phyloP scores from a whole-genome alignment of 257 asterid genomes.

The Jasminum sambac region DNA sequence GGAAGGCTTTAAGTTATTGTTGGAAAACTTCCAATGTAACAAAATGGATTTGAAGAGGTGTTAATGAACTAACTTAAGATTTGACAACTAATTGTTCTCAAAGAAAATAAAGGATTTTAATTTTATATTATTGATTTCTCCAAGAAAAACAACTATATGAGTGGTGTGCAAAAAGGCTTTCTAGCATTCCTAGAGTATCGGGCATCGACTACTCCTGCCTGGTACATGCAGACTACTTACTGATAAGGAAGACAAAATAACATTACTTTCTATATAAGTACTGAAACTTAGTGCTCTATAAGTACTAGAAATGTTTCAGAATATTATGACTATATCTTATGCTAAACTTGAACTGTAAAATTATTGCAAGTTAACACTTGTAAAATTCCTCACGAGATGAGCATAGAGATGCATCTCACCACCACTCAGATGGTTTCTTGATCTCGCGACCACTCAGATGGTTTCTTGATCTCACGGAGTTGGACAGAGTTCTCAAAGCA shows the following conservation, averaged over 20 bases:
- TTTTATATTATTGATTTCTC: too few species aligned
- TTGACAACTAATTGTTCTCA: background rate
- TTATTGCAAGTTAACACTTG: conserved; percentile 2
- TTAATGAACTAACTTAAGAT: background rate
- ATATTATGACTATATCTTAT: background rate
- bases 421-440: conserved; percentile 71
- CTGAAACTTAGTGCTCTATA: too few species aligned
- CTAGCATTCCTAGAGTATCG: too few species aligned
- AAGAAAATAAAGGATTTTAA: too few species aligned
- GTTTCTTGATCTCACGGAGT: conserved; percentile 67
- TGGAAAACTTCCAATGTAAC: background rate
- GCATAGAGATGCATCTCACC: conserved; percentile 10
- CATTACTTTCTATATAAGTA: too few species aligned
- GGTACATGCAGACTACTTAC: too few species aligned
- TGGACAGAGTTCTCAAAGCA: conserved; percentile 85
- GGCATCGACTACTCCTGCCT: too few species aligned
- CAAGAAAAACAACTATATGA: too few species aligned
- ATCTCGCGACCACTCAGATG: conserved; percentile 74
- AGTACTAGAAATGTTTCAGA: too few species aligned
- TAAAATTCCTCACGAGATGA: background rate
- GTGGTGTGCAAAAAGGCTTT: too few species aligned
- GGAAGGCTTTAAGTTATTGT: conserved; percentile 9
- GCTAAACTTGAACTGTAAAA: conserved; percentile 4
- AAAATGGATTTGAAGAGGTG: background rate
- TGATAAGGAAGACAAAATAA: too few species aligned